A percentile compares a stretch with the other conserved stretches of the same genome.
Conservation (phyloP, 306 rosid species). For the Cicer bijugum region DNA sequence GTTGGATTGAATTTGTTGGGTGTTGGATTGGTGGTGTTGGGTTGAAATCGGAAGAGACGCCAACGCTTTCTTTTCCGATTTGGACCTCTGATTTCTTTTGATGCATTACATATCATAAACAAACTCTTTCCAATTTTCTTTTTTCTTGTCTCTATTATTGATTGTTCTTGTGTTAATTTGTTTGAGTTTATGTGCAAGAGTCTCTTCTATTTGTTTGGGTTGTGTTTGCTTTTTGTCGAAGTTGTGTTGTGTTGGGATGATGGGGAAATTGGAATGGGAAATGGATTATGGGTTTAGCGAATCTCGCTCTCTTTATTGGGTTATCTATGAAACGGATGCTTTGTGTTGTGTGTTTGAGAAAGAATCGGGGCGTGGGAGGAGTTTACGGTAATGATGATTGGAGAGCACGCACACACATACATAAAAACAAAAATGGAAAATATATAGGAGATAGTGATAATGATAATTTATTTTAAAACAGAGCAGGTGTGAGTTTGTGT, state of each 20-base stretch:
- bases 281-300: constrained; percentile 26
- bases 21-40: constrained; percentile 68
- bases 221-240: not conserved
- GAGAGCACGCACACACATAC: not conserved
- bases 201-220: not conserved
- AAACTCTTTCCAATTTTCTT: too few species aligned
- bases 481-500: too few species aligned
- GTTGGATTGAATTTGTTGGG: constrained; percentile 47
- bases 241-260: not conserved
- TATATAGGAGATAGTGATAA: too few species aligned
- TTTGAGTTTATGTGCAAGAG: not conserved
- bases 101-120: constrained; percentile 74
- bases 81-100: constrained; percentile 98
- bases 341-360: constrained; percentile 21
- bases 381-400: constrained; percentile 30
- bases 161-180: not conserved
- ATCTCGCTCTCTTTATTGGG: not conserved
- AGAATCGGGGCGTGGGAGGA: constrained; percentile 24
- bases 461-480: too few species aligned
- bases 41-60: constrained; percentile 99
- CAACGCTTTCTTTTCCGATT: constrained; percentile 99
- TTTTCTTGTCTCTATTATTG: not conserved
- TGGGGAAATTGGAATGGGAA: too few species aligned
- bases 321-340: not conserved
- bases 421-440: not conserved